Evolutionary conservation across 2,329 filamentous ascomycete genomes (phyloP).

Genomic region (Ophiocordyceps australis): DNA sequence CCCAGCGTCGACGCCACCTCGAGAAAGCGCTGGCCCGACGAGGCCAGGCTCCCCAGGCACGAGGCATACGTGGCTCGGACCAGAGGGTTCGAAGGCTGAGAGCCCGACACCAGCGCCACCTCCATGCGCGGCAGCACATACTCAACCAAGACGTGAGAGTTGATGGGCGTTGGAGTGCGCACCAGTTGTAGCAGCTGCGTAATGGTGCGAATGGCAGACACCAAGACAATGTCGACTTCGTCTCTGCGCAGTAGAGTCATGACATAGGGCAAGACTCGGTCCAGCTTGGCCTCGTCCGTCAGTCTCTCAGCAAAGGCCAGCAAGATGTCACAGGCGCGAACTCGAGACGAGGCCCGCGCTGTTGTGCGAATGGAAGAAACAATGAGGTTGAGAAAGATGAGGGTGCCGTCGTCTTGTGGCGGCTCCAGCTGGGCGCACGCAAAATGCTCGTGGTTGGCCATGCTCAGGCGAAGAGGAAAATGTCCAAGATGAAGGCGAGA

Average conservation of each 20-base stretch:
- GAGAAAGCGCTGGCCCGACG: conserved; percentile 67
- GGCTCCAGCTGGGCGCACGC: conserved; percentile 41
- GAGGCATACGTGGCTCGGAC: conserved; percentile 86
- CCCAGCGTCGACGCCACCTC: conserved; percentile 81
- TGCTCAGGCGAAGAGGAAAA: conserved; percentile 70
- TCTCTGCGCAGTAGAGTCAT: conserved; percentile 62
- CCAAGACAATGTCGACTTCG: conserved; percentile 64
- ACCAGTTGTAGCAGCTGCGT: conserved; percentile 81
- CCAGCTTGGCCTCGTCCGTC: conserved; percentile 89
- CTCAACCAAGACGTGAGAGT: conserved; percentile 50
- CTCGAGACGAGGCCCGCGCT: conserved; percentile 67
- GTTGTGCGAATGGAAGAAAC: conserved; percentile 82
- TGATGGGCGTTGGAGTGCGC: conserved; percentile 65
- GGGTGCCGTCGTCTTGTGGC: conserved; percentile 66
- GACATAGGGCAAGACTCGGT: conserved; percentile 80
- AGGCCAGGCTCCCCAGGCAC: conserved; percentile 75
- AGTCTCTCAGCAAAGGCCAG: conserved; percentile 80
- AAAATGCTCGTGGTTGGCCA: conserved; percentile 67
- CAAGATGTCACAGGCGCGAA: conserved; percentile 80
- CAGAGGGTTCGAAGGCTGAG: conserved; percentile 37
- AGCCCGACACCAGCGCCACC: conserved; percentile 26
- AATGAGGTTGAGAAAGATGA: conserved; percentile 81
- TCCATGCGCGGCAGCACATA: conserved; percentile 50
- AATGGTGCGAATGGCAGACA: conserved; percentile 70
- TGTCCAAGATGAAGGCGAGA: conserved; percentile 36